Base-by-base conservation (phyloP, 306 rosid genomes). In the Trifolium fragiferum region DNA sequence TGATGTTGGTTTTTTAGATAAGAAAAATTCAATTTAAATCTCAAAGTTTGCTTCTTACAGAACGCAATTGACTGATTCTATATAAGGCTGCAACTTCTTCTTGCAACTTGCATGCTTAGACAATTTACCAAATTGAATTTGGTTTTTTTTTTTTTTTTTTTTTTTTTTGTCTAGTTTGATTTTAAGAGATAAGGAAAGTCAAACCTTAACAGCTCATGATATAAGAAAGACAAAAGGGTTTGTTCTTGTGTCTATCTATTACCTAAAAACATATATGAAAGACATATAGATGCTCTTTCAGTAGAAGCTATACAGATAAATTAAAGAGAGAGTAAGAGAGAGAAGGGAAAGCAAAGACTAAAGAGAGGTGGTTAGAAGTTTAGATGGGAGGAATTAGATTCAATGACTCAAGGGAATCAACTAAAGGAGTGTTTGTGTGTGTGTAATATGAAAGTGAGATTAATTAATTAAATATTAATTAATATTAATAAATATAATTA, bases 381-480 rank as follows among this genome's bases (percentile, higher is more conserved):
- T 38, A 69, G 82, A 78, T 73, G 66, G 57, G 79, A 67, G 82
- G 88, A 82, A 82, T 84, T 84, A 50, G 85, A 84, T 81, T 82
- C 84, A 87, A 77, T 70, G 64, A 51, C 73, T 25, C 68, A 75
- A 38, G 58, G 85, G 88, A 84, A 80, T 84, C 80, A 81, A 78
- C 80, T 79, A 74, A 78, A 81, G 81, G 79, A 14, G 43, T 14
- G 43, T 27, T n/a, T n/a, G 35, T 66, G 43, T 66, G 60, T 40
- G 72, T 49, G 50, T 50, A 69, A 16, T 8, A 51, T 38, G 68
- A 74, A 13, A 80, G 65, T 50, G 66, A 41, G 58, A 73, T 66
- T 66, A 66, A 65, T 55, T 76, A 65, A 14, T 44, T 63, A 73
- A 16, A n/a, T n/a, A 73, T 66, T 66, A 66, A 65, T 55, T 76